Percentiles rank a stretch among this genome's conserved stretches.
These are phyloP conservation scores for Ophiostoma triangulosporum DNA, from an alignment of 2,329 filamentous ascomycete species.

Conservation along the genomic window DNA sequence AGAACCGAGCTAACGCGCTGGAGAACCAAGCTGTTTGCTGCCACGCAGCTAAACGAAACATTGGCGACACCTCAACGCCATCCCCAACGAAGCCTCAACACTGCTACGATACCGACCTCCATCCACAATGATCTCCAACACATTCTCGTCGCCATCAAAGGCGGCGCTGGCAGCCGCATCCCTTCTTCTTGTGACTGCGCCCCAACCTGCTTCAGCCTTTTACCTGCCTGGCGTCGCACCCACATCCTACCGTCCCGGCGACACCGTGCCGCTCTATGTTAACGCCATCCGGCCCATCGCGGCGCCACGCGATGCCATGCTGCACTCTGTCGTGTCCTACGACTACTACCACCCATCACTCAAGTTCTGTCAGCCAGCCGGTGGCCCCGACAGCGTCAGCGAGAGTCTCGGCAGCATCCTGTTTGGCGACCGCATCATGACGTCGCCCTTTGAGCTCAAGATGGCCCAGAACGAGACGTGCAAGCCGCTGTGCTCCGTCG, in stretches of 20 bases:
- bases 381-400: slow-evolving; percentile 63
- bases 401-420: slow-evolving; percentile 92
- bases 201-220: slow-evolving; percentile 56
- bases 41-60: not conserved
- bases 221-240: slow-evolving; percentile 95
- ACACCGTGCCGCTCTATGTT: slow-evolving; percentile 75
- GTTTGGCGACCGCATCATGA: slow-evolving; percentile 93
- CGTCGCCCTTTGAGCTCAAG: slow-evolving; percentile 76
- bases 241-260: slow-evolving; percentile 72
- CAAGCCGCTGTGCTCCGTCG: slow-evolving; percentile 59
- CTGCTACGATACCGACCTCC: not conserved
- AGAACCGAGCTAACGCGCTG: not conserved
- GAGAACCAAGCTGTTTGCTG: not conserved
- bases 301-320: slow-evolving; percentile 59
- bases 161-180: slow-evolving; percentile 31
- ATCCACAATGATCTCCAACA: not conserved
- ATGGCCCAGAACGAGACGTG: slow-evolving; percentile 85
- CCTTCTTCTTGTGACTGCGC: slow-evolving; percentile 29
- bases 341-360: slow-evolving; percentile 89
- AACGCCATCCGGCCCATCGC: slow-evolving; percentile 84
- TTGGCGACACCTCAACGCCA: not conserved
- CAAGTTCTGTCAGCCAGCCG: slow-evolving; percentile 72
- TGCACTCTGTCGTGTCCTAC: slow-evolving; percentile 88
- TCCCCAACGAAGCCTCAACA: not conserved
- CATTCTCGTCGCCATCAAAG: not conserved